These are phyloP conservation scores for Xylaria sp. DNA, from an alignment of 2,329 filamentous ascomycete species.

Conservation along the genomic window DNA sequence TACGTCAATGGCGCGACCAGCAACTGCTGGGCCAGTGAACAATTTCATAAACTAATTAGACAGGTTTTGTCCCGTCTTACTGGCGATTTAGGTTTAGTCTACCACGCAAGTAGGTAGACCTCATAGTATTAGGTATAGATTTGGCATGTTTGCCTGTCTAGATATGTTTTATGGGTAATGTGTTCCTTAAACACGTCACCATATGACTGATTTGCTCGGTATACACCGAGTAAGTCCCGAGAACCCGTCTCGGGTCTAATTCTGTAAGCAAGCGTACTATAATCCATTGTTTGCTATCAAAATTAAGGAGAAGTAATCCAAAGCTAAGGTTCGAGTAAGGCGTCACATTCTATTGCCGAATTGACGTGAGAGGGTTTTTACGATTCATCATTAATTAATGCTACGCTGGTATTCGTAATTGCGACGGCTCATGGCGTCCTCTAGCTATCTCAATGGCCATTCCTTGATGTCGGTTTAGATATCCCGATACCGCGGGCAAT, in stretches of 20 bases:
- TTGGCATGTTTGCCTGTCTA: not conserved
- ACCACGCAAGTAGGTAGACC: no score
- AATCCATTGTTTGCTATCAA: not conserved
- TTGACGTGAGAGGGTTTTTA: not conserved
- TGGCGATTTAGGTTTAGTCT: not conserved
- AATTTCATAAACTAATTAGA: not conserved
- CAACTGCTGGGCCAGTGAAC: not conserved
- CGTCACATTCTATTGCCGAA: not conserved
- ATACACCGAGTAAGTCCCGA: not conserved
- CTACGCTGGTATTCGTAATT: not conserved
- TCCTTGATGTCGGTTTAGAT: constrained; percentile 5
- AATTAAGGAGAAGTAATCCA: not conserved
- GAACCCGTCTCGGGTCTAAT: not conserved
- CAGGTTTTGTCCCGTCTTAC: not conserved
- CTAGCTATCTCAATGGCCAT: not conserved
- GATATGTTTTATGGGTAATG: not conserved
- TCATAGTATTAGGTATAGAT: not conserved
- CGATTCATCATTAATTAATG: not conserved
- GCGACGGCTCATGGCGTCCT: not conserved
- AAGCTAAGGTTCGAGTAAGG: not conserved
- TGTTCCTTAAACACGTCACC: not conserved
- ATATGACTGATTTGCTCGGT: not conserved
- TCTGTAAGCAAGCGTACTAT: not conserved
- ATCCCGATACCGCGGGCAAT: constrained; percentile 50
- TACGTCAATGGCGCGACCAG: not conserved